These are phyloP conservation scores for Babesia divergens DNA, from an alignment of 169 alveolate genomes.

Conservation along the genomic window DNA sequence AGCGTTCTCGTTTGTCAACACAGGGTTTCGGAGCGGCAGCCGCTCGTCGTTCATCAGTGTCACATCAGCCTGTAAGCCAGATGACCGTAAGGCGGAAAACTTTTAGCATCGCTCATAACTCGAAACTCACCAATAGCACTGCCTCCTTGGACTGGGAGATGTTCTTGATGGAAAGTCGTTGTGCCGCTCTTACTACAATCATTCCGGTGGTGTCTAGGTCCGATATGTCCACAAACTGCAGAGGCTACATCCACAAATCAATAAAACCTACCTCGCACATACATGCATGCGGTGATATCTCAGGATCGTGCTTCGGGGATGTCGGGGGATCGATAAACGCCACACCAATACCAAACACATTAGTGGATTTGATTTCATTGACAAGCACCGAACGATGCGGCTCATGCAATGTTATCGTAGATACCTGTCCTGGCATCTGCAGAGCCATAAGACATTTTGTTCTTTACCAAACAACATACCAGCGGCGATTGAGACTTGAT, in stretches of 20 bases:
- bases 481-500: constrained; percentile 38
- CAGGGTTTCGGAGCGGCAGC: constrained; percentile 29
- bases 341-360: constrained; percentile 41
- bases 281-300: constrained; percentile 24
- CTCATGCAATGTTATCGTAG: constrained; percentile 36
- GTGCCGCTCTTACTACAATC: constrained; percentile 34
- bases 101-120: background rate
- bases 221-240: constrained; percentile 49
- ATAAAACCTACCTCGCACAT: constrained; percentile 47
- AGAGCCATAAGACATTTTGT: background rate
- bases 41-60: constrained; percentile 33
- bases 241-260: background rate
- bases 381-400: constrained; percentile 31
- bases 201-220: constrained; percentile 48
- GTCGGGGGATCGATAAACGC: constrained; percentile 28
- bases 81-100: background rate
- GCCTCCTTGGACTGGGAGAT: constrained; percentile 23
- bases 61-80: constrained; percentile 25
- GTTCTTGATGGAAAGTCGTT: constrained; percentile 25
- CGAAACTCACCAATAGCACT: constrained; percentile 14
- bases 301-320: constrained; percentile 22
- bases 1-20: constrained; percentile 27
- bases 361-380: constrained; percentile 28
- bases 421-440: constrained; percentile 58
- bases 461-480: constrained; percentile 14